Conservation (phyloP, 2,329 filamentous ascomycete genomes). For the Thyridium curvatum region DNA sequence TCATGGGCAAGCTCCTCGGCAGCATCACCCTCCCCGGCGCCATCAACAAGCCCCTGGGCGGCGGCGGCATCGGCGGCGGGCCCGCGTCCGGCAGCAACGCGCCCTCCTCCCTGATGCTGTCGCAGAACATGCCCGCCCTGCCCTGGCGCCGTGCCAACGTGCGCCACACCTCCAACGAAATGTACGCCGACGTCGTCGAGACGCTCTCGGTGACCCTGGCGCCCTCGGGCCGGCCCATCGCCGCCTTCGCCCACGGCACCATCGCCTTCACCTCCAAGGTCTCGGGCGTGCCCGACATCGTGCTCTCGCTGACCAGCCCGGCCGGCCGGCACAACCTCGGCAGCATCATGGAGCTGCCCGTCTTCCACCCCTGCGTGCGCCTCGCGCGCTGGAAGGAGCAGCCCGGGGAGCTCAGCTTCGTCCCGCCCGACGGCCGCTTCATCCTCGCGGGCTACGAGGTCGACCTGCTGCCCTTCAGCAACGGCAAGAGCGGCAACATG, state of each 20-base stretch:
- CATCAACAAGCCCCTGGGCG: constrained; percentile 8
- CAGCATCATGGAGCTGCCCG: constrained; percentile 75
- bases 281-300: constrained; percentile 87
- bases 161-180: constrained; percentile 90
- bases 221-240: constrained; percentile 80
- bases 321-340: constrained; percentile 70
- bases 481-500: constrained; percentile 46
- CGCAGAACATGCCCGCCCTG: constrained; percentile 38
- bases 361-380: constrained; percentile 93
- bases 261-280: constrained; percentile 95
- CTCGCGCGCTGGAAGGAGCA: constrained; percentile 84
- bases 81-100: neutral
- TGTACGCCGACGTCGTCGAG: constrained; percentile 95
- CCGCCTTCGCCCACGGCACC: constrained; percentile 83
- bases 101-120: neutral
- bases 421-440: constrained; percentile 91
- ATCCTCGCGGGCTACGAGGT: constrained; percentile 92
- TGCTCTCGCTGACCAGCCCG: constrained; percentile 71
- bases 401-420: constrained; percentile 88
- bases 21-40: constrained; percentile 77
- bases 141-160: constrained; percentile 92
- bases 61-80: neutral
- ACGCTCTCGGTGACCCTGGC: constrained; percentile 82
- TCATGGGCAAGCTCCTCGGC: constrained; percentile 82
- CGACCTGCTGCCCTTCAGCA: constrained; percentile 71